Conservation (phyloP, 176 grass and related monocot species). For the Oryza rufipogon region DNA sequence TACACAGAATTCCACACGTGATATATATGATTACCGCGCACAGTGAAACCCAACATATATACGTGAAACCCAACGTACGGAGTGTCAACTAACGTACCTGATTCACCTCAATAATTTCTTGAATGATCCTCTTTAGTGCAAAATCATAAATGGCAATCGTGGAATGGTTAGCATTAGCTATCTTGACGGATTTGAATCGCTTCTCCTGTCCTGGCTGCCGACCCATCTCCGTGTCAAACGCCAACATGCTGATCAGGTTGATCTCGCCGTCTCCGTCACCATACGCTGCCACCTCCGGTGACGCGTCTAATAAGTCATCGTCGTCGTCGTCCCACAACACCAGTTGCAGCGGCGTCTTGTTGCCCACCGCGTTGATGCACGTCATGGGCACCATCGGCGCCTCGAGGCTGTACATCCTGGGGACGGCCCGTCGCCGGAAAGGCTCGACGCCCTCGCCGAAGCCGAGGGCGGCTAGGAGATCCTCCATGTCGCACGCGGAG, state of each 20-base stretch:
- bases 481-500: background rate
- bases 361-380: background rate
- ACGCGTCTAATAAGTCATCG: background rate
- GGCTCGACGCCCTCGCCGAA: background rate
- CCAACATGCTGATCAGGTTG: slow-evolving; percentile 23
- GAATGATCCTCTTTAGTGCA: no score
- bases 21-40: no score
- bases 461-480: background rate
- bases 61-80: no score
- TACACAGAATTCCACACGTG: no score
- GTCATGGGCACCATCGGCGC: slow-evolving; percentile 11
- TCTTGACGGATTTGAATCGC: no score
- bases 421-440: background rate
- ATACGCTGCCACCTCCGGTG: background rate
- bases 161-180: no score
- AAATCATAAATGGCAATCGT: no score
- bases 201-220: no score
- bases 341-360: background rate
- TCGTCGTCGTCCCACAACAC: background rate
- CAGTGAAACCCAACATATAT: no score
- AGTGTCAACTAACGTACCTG: no score
- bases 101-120: no score
- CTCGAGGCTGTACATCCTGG: background rate
- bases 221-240: no score
- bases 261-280: slow-evolving; percentile 20